phyloP scores from a whole-genome alignment of 2,329 filamentous ascomycete genomes.

The Cordyceps cicadae region DNA sequence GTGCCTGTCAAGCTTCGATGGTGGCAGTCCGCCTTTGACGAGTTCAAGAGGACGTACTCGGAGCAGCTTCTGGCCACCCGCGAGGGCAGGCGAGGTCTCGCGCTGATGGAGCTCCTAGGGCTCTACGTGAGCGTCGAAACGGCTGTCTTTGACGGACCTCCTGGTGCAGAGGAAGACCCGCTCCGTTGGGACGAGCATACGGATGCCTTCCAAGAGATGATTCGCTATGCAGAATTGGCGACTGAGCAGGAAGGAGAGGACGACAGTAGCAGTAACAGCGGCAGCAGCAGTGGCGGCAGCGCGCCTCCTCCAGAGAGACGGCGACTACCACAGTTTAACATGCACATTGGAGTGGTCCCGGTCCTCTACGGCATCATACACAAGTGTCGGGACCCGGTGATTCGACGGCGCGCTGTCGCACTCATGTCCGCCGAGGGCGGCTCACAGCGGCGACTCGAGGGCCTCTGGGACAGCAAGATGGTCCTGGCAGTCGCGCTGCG shows the following conservation, averaged over 20 bases:
- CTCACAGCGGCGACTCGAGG: not conserved
- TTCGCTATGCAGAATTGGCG: not conserved
- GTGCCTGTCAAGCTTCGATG: constrained; percentile 1
- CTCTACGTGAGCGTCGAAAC: constrained; percentile 2
- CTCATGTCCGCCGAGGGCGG: not conserved
- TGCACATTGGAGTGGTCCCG: constrained; percentile 9
- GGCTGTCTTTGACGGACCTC: not conserved
- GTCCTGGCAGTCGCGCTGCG: not conserved
- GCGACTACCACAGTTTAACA: constrained; percentile 3
- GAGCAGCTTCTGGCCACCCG: not conserved
- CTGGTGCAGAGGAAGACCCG: not conserved
- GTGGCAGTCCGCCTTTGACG: constrained; percentile 4
- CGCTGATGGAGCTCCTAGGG: constrained; percentile 3
- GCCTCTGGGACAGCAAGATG: constrained; percentile 6
- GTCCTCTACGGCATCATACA: constrained; percentile 2
- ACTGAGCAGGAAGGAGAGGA: not conserved
- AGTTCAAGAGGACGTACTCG: not conserved
- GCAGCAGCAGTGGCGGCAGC: not conserved
- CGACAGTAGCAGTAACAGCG: not conserved
- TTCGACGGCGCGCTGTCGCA: constrained; percentile 1
- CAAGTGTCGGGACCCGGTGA: constrained; percentile 9
- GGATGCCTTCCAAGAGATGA: not conserved
- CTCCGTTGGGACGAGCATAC: constrained; percentile 9
- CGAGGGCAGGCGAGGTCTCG: not conserved
- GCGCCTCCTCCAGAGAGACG: not conserved